A percentile compares a stretch with the other conserved stretches of the same genome.
phyloP scores from a whole-genome alignment of 352 stramenopile genomes.

The Elongisporangium prolatum region DNA sequence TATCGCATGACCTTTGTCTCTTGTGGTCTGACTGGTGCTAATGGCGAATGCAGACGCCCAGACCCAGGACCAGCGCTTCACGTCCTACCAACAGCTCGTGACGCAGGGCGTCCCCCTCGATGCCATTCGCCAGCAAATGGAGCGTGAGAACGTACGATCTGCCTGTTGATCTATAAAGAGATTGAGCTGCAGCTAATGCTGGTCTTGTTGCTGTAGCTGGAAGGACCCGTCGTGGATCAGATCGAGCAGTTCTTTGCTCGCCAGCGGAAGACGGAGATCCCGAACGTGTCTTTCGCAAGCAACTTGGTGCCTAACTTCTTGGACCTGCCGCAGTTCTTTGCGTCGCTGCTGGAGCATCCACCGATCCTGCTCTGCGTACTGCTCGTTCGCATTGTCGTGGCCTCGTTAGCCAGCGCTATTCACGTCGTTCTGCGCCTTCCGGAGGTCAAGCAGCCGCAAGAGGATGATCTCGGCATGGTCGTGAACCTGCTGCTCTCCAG shows the following conservation, averaged over 20 bases:
- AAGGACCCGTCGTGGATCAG: slow-evolving; percentile 28
- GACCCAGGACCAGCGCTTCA: slow-evolving; percentile 39
- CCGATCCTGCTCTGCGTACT: slow-evolving; percentile 62
- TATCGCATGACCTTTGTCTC: neutral
- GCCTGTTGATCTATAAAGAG: neutral
- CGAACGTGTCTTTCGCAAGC: slow-evolving; percentile 10
- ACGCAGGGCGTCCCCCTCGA: slow-evolving; percentile 53
- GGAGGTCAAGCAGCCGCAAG: slow-evolving; percentile 56
- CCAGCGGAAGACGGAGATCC: slow-evolving; percentile 27
- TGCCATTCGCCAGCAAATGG: slow-evolving; percentile 63
- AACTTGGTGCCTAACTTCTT: slow-evolving; percentile 49
- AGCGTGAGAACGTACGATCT: slow-evolving; percentile 51
- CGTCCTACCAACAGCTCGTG: slow-evolving; percentile 61
- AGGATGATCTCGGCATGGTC: slow-evolving; percentile 64
- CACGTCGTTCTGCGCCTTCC: slow-evolving; percentile 44
- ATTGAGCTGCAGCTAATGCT: slow-evolving; percentile 1
- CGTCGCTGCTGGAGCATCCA: slow-evolving; percentile 45
- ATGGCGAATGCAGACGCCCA: slow-evolving; percentile 16
- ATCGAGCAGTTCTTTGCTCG: slow-evolving; percentile 46
- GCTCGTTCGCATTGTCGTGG: slow-evolving; percentile 48
- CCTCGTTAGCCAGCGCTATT: slow-evolving; percentile 23
- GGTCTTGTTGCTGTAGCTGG: slow-evolving; percentile 16
- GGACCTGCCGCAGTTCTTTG: slow-evolving; percentile 46
- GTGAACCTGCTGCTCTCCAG: slow-evolving; percentile 53
- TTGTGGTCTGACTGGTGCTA: neutral